Percentiles rank a stretch among this genome's conserved stretches.
These are phyloP conservation scores for Macaranga tanarius DNA, from an alignment of 441 rosid genomes.

Conservation along the genomic window DNA sequence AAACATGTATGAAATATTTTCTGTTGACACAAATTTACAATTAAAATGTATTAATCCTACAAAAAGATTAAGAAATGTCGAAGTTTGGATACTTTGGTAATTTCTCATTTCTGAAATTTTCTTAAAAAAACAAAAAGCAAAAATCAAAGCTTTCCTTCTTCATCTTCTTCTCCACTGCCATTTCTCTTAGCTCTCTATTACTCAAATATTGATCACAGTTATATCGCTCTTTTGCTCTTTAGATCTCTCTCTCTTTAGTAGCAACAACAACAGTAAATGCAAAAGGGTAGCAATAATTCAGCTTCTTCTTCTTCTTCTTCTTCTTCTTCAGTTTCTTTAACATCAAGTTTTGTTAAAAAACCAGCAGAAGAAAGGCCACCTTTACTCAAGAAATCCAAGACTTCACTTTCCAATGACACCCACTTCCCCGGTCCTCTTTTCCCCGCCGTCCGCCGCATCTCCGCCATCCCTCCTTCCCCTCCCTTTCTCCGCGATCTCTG, in stretches of 20 bases:
- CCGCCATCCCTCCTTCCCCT: conserved; percentile 26
- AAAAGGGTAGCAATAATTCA: conserved; percentile 4
- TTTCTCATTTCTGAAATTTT: neutral
- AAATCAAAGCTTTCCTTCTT: neutral
- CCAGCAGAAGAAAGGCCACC: conserved; percentile 48
- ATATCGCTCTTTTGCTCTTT: neutral
- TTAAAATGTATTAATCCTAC: too few relatives aligned
- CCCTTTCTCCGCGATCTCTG: conserved; percentile 35
- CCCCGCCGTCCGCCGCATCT: conserved; percentile 50
- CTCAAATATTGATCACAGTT: neutral
- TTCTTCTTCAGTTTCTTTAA: too few relatives aligned
- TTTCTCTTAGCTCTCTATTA: neutral
- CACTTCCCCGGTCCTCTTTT: conserved; percentile 60
- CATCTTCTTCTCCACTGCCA: neutral
- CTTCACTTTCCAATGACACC: conserved; percentile 37
- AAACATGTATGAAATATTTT: too few relatives aligned
- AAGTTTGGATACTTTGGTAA: too few relatives aligned
- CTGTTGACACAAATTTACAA: too few relatives aligned
- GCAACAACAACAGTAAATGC: conserved; percentile 22
- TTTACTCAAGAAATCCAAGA: conserved; percentile 51
- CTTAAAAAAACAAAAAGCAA: neutral
- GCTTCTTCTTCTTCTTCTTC: neutral
- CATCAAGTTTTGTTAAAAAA: neutral
- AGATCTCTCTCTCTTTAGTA: neutral
- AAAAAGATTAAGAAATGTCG: too few relatives aligned